These are phyloP conservation scores for Waitea zeae DNA, from an alignment of 1,284 basidiomycete species.

Conservation along the genomic window DNA sequence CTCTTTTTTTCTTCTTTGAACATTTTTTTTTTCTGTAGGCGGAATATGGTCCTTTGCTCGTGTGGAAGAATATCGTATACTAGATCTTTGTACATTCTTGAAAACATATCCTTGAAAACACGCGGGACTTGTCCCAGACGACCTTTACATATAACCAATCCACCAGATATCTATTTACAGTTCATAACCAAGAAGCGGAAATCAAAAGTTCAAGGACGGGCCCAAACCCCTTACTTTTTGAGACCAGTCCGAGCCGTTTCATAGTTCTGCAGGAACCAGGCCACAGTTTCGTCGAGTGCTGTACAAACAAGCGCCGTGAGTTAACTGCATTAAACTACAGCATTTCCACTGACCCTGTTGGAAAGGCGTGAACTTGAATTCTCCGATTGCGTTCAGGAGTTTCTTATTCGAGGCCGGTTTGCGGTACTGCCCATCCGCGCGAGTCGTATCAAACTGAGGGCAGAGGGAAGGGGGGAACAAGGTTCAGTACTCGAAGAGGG, in stretches of 20 bases:
- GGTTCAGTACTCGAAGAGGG: conserved; percentile 1
- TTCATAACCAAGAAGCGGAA: no score
- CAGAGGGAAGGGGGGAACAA: conserved; percentile 13
- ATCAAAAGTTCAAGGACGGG: neutral
- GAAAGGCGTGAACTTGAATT: conserved; percentile 79
- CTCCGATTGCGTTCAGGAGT: conserved; percentile 47
- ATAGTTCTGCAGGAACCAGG: conserved; percentile 71
- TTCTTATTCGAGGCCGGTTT: conserved; percentile 90
- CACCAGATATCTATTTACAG: no score
- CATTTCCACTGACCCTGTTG: no score
- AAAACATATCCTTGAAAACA: no score
- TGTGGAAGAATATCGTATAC: no score
- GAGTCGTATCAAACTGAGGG: conserved; percentile 56
- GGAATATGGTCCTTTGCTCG: no score
- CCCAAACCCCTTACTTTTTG: neutral
- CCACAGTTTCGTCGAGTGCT: conserved; percentile 54
- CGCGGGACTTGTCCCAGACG: no score
- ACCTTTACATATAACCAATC: no score
- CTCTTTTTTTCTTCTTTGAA: no score
- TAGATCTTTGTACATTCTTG: no score
- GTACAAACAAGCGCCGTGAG: neutral
- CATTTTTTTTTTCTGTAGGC: no score
- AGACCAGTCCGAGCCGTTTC: conserved; percentile 40
- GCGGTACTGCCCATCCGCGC: conserved; percentile 77
- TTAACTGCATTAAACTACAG: conserved; percentile 23